A percentile compares a stretch with the other conserved stretches of the same genome.
phyloP scores from a whole-genome alignment of 352 stramenopile species.

The Pythium rishiriense region DNA sequence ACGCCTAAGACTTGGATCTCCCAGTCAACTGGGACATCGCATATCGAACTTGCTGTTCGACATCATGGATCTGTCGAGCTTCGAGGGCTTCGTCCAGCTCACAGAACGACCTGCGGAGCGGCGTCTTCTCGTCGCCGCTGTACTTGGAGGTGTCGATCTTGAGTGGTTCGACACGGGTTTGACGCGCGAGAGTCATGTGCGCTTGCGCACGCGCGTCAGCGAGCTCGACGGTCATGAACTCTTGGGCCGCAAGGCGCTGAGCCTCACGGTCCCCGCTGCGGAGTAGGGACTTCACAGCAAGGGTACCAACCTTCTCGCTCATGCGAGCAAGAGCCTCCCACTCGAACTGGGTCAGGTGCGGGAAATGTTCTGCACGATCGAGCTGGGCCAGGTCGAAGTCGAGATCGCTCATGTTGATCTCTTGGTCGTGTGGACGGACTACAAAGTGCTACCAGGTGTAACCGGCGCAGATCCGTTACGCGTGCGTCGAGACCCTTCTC shows the following conservation, averaged over 20 bases:
- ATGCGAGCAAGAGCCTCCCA: constrained; percentile 3
- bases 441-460: too few relatives aligned
- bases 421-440: constrained; percentile 8
- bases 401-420: constrained; percentile 3
- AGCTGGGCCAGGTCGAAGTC: constrained; percentile 1
- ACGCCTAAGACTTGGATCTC: too few relatives aligned
- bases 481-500: background rate
- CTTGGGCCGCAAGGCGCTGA: background rate
- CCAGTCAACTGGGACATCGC: too few relatives aligned
- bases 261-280: background rate
- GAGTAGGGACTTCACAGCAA: constrained; percentile 5
- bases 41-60: too few relatives aligned
- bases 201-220: background rate
- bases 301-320: background rate
- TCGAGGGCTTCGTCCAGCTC: background rate
- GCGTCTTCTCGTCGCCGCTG: background rate
- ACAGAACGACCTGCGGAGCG: background rate
- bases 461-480: too few relatives aligned
- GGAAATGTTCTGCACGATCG: background rate
- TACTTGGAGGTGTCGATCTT: constrained; percentile 7
- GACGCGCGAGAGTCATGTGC: background rate
- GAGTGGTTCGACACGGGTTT: constrained; percentile 3
- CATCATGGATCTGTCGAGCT: too few relatives aligned
- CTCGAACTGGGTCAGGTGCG: constrained; percentile 1
- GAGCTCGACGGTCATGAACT: constrained; percentile 4